phyloP scores from a whole-genome alignment of 495 filamentous ascomycete species.

The Trichocladium uniseriatum region DNA sequence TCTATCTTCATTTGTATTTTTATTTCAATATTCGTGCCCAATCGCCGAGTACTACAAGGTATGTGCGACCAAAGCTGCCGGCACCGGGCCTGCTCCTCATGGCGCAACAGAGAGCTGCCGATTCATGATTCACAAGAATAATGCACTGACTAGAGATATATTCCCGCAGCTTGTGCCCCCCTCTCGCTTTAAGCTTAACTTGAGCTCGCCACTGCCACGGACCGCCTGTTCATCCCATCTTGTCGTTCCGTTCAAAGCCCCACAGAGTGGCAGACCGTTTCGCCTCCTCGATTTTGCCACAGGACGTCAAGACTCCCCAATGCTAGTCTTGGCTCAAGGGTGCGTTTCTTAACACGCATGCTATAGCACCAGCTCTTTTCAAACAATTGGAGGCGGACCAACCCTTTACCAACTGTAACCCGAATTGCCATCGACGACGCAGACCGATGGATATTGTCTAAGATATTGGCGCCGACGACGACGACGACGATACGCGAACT shows the following conservation, averaged over 20 bases:
- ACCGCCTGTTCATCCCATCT: slow-evolving; percentile 5
- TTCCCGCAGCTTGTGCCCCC: too few relatives aligned
- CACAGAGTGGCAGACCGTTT: background rate
- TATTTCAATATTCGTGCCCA: background rate
- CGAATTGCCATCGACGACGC: background rate
- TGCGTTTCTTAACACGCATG: slow-evolving; percentile 10
- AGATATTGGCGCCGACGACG: background rate
- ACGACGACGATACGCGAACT: background rate
- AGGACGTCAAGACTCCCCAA: background rate
- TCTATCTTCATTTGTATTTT: background rate
- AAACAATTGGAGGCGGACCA: background rate
- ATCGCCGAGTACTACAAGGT: background rate
- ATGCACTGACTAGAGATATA: too few relatives aligned
- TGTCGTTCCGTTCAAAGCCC: background rate
- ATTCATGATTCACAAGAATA: too few relatives aligned
- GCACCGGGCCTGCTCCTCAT: too few relatives aligned
- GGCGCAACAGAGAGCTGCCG: too few relatives aligned
- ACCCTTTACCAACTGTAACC: slow-evolving; percentile 8
- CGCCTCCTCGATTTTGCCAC: too few relatives aligned
- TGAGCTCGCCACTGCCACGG: background rate
- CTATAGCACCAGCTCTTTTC: slow-evolving; percentile 11
- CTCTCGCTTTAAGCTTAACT: background rate
- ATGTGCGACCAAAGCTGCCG: background rate
- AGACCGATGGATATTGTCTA: background rate
- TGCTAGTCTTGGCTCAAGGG: slow-evolving; percentile 6